Conservation (phyloP, 1,284 basidiomycete species). For the Kwoniella shivajii region DNA sequence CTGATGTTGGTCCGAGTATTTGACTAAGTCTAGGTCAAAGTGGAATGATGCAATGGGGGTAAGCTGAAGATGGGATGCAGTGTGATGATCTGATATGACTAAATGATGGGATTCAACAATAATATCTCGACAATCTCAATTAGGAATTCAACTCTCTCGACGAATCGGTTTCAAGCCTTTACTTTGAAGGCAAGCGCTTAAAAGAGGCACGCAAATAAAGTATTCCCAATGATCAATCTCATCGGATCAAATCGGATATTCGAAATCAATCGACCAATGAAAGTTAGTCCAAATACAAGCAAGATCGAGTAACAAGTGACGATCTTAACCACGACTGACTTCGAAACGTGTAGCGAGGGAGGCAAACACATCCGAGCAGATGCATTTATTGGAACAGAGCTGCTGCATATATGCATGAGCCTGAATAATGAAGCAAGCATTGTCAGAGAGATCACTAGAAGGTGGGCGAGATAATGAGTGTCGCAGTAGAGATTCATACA, state of each 20-base stretch:
- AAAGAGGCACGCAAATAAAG: not conserved
- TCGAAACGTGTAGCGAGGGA: not conserved
- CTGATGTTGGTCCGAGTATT: slow-evolving; percentile 10
- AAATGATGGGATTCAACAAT: slow-evolving; percentile 4
- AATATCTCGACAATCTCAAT: not conserved
- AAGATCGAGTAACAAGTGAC: not conserved
- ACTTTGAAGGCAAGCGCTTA: not conserved
- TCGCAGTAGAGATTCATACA: not conserved
- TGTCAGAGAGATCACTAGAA: not conserved
- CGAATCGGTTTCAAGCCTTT: slow-evolving; percentile 4
- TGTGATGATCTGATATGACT: not conserved
- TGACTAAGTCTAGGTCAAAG: not conserved
- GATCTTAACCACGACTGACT: not conserved
- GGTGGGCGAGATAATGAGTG: not conserved
- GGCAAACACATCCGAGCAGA: too few species aligned
- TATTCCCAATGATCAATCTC: not conserved
- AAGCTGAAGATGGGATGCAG: not conserved
- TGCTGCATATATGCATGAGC: too few species aligned
- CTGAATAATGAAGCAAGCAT: not conserved
- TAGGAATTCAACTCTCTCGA: not conserved
- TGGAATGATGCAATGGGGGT: not conserved
- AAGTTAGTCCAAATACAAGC: not conserved
- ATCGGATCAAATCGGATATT: slow-evolving; percentile 5
- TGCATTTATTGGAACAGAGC: not conserved
- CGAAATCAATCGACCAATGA: not conserved